Evolutionary conservation across 2,329 filamentous ascomycete species (phyloP), one percentile per base, ranked within the genome.

Genomic region (Colletotrichum sp.): DNA sequence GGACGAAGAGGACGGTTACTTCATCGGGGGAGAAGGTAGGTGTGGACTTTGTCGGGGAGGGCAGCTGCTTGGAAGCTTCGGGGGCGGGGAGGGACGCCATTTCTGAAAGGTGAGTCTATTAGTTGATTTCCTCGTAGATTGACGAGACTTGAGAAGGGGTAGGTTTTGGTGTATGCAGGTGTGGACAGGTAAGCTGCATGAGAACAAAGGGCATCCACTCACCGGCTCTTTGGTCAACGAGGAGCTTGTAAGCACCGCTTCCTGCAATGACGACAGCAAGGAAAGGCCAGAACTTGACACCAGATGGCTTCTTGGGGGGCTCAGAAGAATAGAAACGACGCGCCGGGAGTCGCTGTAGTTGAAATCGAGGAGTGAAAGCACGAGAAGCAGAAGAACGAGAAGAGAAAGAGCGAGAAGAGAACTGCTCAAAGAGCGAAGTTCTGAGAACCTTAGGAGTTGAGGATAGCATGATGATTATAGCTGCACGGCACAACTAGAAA

Each of bases 1-100:
- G 95, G 78, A 99, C 95, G 88, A 98, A 99, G 85, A 99, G 88
- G 75, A 99, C 96, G n/a, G 95, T 97, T 36, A 98, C 95, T 75
- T 96, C 90, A 72, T 92, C 82, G 66, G 93, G 87, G 75, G 92
- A 93, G 90, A 98, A 98, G 82, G 92, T 92, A 6, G 96, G 94
- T 39, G 84, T 81, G 60, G 85, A 83, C 84, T 93, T 93, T 77
- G 87, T 84, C 34, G 90, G 88, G 78, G 88, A 86, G 76, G 85
- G 85, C 81, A 87, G 86, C 81, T 84, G 84, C 80, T 81, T 84
- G 80, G 84, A 84, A 78, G 86, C 84, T 77, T 83, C 82, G 80
- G 84, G 80, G 79, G 83, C 79, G 75, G 81, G 81, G 79, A 83
- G 79, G 78, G 84, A 81, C 39, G 86, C 82, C 86, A 87, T 88